Evolutionary conservation across 176 grass and related monocot genomes (phyloP), one percentile per base, ranked within the genome.

Genomic region (Cenchrus fungigraminus): DNA sequence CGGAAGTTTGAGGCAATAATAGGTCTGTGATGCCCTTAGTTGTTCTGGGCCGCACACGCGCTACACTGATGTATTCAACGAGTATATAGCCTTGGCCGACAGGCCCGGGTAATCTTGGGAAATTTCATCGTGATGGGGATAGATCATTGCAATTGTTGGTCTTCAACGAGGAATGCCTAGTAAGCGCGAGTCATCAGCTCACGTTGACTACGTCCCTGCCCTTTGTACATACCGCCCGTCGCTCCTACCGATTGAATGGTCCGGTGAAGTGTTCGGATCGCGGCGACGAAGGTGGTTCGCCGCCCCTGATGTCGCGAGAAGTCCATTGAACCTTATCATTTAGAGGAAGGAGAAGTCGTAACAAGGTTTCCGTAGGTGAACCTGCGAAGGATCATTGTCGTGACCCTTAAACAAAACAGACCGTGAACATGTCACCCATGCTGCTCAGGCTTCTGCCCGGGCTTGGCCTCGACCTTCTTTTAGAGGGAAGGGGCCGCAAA

Each of bases 21-120:
- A n/a, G n/a, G n/a, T n/a, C n/a, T n/a, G n/a, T n/a, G n/a, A n/a
- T n/a, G n/a, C n/a, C n/a, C n/a, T n/a, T n/a, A n/a, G n/a, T n/a
- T n/a, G 90, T 94, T 92, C 67, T 92, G 68, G 87, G 78, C 78
- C 81, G 68, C 92, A 91, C 92, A 64, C 72, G 72, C 73, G 87
- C 92, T 94, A 94, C 92, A 90, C 82, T 94, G 81, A 94, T 94
- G 92, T 94, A 91, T 91, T 81, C 89, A 91, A 89, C 67, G 84
- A 94, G 92, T 88, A 85, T 90, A 90, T 91, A 90, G 78, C 89
- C 89, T 91, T 90, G 92, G 87, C 66, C 73, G 84, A 94, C 42
- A 51, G 73, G 49, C 34, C 52, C 14, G 5, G 49, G 62, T 84
- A 84, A 84, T 65, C 61, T 68, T 76, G 9, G 60, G 74, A 77